Conservation (phyloP, 345 rosid genomes). For the Syzygium grande region DNA sequence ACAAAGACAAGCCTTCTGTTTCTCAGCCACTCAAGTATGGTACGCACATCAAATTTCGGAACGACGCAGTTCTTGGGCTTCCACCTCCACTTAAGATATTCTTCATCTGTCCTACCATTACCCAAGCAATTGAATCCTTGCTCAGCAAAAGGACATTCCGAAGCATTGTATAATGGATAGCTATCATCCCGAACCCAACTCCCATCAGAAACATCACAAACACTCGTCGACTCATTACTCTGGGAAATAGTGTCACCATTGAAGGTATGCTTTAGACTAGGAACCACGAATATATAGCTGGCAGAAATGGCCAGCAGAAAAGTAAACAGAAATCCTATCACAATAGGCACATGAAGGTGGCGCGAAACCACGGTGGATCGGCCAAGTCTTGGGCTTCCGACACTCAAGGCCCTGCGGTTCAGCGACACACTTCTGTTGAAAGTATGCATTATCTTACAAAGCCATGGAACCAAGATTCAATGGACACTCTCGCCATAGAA, state of each 20-base stretch:
- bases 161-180: slow-evolving; percentile 61
- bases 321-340: slow-evolving; percentile 44
- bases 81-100: slow-evolving; percentile 78
- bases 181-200: slow-evolving; percentile 54
- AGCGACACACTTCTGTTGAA: slow-evolving; percentile 7
- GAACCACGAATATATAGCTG: slow-evolving; percentile 58
- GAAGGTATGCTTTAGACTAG: slow-evolving; percentile 44
- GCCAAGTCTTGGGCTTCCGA: slow-evolving; percentile 32
- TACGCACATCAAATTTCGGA: slow-evolving; percentile 40
- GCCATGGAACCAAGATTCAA: slow-evolving; percentile 1
- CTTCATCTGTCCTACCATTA: slow-evolving; percentile 54
- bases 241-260: slow-evolving; percentile 30
- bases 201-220: slow-evolving; percentile 53
- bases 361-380: slow-evolving; percentile 28
- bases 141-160: slow-evolving; percentile 70
- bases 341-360: slow-evolving; percentile 32
- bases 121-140: slow-evolving; percentile 71
- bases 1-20: slow-evolving; percentile 76
- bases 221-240: slow-evolving; percentile 18
- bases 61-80: slow-evolving; percentile 62
- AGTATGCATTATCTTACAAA: slow-evolving; percentile 6
- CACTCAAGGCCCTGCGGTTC: slow-evolving; percentile 20
- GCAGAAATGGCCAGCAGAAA: slow-evolving; percentile 40
- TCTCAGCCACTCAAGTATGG: slow-evolving; percentile 44
- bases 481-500: not conserved